These are phyloP conservation scores for Verbascum thapsus DNA, from an alignment of 257 asterid genomes.

Conservation along the genomic window DNA sequence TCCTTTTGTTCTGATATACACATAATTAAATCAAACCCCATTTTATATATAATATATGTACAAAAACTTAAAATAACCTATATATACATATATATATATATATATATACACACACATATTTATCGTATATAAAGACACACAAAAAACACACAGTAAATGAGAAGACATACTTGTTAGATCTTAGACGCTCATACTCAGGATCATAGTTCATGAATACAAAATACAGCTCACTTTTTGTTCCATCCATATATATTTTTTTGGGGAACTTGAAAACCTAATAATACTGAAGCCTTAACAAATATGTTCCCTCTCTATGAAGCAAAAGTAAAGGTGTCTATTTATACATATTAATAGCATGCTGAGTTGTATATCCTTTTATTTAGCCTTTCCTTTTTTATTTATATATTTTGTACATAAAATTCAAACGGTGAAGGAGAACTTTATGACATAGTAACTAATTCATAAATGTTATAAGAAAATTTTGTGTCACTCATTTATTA, in stretches of 20 bases:
- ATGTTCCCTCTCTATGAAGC: no score
- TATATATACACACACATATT: no score
- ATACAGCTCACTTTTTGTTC: constrained; percentile 45
- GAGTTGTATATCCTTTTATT: constrained; percentile 16
- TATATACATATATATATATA: no score
- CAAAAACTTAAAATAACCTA: no score
- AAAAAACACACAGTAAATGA: not conserved
- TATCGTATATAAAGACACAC: no score
- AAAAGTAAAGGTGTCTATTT: no score
- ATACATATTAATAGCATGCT: constrained; percentile 41
- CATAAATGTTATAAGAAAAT: no score
- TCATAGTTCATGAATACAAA: constrained; percentile 91
- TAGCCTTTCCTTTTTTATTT: not conserved
- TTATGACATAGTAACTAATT: no score
- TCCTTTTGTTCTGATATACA: constrained; percentile 46
- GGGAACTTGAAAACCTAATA: constrained; percentile 11
- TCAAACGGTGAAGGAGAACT: no score
- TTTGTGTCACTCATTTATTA: no score
- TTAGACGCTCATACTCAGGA: constrained; percentile 82
- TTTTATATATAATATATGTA: not conserved
- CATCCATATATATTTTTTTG: constrained; percentile 51
- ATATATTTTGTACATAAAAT: not conserved
- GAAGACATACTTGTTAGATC: constrained; percentile 52
- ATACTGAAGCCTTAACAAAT: no score
- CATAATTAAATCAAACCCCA: not conserved